These are phyloP conservation scores for Corymbia citriodora DNA, from an alignment of 441 rosid species.

Conservation along the genomic window DNA sequence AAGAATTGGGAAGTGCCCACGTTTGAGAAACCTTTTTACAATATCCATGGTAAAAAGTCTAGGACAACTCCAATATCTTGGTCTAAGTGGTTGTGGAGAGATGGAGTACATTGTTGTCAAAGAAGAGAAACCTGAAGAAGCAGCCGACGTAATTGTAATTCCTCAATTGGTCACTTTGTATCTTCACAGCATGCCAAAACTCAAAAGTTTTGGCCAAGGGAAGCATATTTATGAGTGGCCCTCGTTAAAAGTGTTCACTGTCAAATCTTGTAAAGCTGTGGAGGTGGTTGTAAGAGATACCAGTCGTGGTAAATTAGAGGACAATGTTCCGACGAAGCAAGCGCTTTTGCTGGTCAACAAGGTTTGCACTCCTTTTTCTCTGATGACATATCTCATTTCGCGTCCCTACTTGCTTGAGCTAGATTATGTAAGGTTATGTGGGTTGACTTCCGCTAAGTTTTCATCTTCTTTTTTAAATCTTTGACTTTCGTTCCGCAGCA, in stretches of 20 bases:
- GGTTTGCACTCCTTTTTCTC: background rate
- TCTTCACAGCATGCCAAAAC: background rate
- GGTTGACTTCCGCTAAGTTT: background rate
- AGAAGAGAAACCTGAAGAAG: background rate
- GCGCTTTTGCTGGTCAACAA: background rate
- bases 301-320: accelerated
- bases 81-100: background rate
- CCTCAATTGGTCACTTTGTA: background rate
- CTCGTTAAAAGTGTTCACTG: background rate
- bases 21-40: too few relatives aligned
- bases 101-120: background rate
- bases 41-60: too few relatives aligned
- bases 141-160: accelerated
- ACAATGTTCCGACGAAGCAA: background rate
- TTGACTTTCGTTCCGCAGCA: too few relatives aligned
- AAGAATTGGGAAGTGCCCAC: background rate
- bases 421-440: accelerated
- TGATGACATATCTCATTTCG: too few relatives aligned
- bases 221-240: background rate
- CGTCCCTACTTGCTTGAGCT: background rate
- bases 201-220: background rate
- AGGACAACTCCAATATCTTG: background rate
- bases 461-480: too few relatives aligned
- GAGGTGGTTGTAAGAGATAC: background rate
- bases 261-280: background rate